Base-by-base conservation (phyloP, 2,329 filamentous ascomycete species). In the Apiospora pterosperma region DNA sequence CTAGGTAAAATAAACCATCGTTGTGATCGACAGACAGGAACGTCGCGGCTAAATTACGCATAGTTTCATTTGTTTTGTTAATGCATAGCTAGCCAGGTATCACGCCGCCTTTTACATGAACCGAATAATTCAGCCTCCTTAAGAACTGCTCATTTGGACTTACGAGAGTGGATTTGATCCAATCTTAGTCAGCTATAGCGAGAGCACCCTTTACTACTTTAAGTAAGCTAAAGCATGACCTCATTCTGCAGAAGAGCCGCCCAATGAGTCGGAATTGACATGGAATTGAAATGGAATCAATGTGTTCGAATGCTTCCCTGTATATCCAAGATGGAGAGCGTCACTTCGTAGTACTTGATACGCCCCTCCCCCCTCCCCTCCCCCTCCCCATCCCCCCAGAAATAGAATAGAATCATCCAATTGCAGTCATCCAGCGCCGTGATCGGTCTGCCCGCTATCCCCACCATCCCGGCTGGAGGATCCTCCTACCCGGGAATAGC, bases 111-210 rank as follows among this genome's bases (percentile, higher is more conserved):
- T 10, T 34, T 14, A 6, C 12, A 55, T 34, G 28, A 34, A 34
- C 6, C 5, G 4, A 11, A 55, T n/a, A n/a, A 1, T 34, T 1
- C 16, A 10, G 14, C 19, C 6, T 55, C 28, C 4, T 16, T 7
- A 25, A 28, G 23, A 48, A 23, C 16, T 28, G 25, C 14, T 8
- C 21, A n/a, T 10, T 21, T 41, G 14, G 19, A 34, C 28, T n/a
- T n/a, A 55, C 28, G 16, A 19, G 19, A 31, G 44, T 34, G 48
- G 16, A 31, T 52, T 14, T 5, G 31, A n/a, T 34, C 16, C 28
- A n/a, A n/a, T 7, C 25, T 55, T 55, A 55, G 48, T 55, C 48
- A 55, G 48, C 48, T 55, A 55, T 55, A 55, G 48, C 48, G 48
- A 55, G 48, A 34, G 48, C 48, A 21, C 41, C 16, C 28, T 34